Percentiles rank a stretch among this genome's conserved stretches.
These are phyloP conservation scores for Friedmanniomyces simplex DNA, from an alignment of 495 filamentous ascomycete species.

Conservation along the genomic window DNA sequence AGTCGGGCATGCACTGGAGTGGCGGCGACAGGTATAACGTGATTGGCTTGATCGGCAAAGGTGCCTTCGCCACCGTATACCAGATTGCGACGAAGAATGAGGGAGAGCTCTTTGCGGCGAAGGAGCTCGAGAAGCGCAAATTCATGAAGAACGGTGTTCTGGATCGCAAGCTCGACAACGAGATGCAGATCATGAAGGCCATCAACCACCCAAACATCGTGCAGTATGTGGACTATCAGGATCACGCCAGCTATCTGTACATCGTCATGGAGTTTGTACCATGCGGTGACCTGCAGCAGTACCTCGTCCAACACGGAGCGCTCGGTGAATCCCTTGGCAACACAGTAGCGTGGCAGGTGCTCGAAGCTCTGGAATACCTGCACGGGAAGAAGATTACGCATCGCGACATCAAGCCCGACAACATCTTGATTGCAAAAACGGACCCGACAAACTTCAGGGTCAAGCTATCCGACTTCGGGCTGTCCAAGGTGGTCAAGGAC, in stretches of 20 bases:
- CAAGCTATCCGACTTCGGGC: conserved; percentile 90
- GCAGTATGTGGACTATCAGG: conserved; percentile 73
- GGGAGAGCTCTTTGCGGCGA: conserved; percentile 73
- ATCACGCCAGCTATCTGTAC: conserved; percentile 66
- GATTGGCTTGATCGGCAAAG: conserved; percentile 70
- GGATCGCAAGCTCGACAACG: conserved; percentile 81
- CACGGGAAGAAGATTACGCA: conserved; percentile 83
- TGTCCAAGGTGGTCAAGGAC: conserved; percentile 77
- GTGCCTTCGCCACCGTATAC: conserved; percentile 88
- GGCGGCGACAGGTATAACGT: conserved; percentile 77
- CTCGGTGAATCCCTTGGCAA: conserved; percentile 60
- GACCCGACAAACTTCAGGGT: conserved; percentile 55
- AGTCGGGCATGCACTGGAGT: conserved; percentile 58
- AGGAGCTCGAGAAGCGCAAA: conserved; percentile 78
- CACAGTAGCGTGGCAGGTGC: conserved; percentile 62
- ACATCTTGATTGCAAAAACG: conserved; percentile 68
- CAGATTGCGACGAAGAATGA: conserved; percentile 69
- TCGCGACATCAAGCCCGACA: conserved; percentile 95
- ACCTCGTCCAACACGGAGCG: conserved; percentile 47
- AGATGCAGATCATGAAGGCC: conserved; percentile 84
- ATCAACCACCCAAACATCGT: conserved; percentile 85
- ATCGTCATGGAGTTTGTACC: conserved; percentile 96
- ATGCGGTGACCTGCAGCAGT: conserved; percentile 69
- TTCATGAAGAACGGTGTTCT: conserved; percentile 82
- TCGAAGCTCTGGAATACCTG: conserved; percentile 76